These are phyloP conservation scores for Arabidopsis arenosa DNA, from an alignment of 345 rosid genomes.

Conservation along the genomic window DNA sequence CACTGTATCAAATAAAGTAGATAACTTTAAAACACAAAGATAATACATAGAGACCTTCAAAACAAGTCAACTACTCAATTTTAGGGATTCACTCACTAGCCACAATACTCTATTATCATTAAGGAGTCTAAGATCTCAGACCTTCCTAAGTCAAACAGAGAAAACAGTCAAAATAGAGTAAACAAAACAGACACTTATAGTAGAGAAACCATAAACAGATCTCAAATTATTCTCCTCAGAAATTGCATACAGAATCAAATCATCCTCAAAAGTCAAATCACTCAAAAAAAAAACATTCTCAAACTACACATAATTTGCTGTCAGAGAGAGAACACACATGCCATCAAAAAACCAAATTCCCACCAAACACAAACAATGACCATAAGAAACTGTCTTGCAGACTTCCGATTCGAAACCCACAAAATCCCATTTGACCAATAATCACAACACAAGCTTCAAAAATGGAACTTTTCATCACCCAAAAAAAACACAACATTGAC, in stretches of 20 bases:
- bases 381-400: neutral
- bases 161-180: conserved; percentile 31
- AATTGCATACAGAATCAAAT: conserved; percentile 23
- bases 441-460: conserved; percentile 11
- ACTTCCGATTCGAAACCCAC: conserved; percentile 6
- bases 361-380: conserved; percentile 25
- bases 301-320: conserved; percentile 13
- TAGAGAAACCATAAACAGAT: conserved; percentile 30
- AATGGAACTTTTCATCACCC: conserved; percentile 16
- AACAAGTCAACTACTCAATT: conserved; percentile 16
- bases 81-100: conserved; percentile 8
- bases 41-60: conserved; percentile 6
- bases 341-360: neutral
- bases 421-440: conserved; percentile 7
- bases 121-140: conserved; percentile 29
- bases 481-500: conserved; percentile 23
- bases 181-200: conserved; percentile 12
- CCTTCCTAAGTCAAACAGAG: conserved; percentile 22
- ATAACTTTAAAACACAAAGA: neutral
- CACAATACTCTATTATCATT: conserved; percentile 26
- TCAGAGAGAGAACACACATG: neutral
- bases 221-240: neutral
- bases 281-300: conserved; percentile 16
- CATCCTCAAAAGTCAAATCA: conserved; percentile 37
- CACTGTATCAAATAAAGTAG: conserved; percentile 19